A percentile compares a stretch with the other conserved stretches of the same genome.
These are phyloP conservation scores for Cladophialophora chaetospira DNA, from an alignment of 2,329 filamentous ascomycete species.

Conservation along the genomic window DNA sequence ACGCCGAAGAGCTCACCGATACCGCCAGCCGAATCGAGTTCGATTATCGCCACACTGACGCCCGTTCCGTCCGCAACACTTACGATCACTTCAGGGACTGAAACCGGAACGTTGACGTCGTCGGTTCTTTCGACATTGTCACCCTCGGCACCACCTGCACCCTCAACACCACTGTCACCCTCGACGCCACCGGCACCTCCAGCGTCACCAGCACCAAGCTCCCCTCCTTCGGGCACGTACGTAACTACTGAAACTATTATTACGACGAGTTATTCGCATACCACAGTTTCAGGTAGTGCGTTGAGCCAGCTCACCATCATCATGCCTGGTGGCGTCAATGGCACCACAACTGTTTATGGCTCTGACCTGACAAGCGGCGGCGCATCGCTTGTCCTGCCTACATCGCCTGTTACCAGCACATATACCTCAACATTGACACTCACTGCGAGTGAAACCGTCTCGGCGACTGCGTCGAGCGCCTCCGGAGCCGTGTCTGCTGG, in stretches of 20 bases:
- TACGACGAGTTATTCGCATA: slow-evolving; percentile 19
- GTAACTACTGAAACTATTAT: slow-evolving; percentile 12
- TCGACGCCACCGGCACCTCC: too few relatives aligned
- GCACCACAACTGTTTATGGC: slow-evolving; percentile 27
- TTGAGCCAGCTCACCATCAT: slow-evolving; percentile 21
- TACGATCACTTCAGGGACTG: background rate
- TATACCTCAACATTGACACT: slow-evolving; percentile 18
- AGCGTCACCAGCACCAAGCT: slow-evolving; percentile 1
- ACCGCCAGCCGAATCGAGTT: background rate
- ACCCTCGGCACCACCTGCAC: background rate
- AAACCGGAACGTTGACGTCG: background rate
- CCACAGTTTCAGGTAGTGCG: slow-evolving; percentile 4
- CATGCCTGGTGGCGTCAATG: slow-evolving; percentile 18
- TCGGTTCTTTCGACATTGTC: background rate
- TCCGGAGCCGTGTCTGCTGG: background rate
- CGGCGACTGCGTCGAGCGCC: background rate
- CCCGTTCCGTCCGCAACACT: background rate
- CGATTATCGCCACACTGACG: background rate
- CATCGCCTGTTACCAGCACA: slow-evolving; percentile 11
- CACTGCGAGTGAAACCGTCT: background rate
- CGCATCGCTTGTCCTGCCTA: slow-evolving; percentile 24
- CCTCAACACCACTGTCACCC: background rate
- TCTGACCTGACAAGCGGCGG: slow-evolving; percentile 16
- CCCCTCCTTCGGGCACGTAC: background rate
- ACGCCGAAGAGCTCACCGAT: slow-evolving; percentile 11